These are phyloP conservation scores for Balansia obtecta DNA, from an alignment of 2,329 filamentous ascomycete species.

Conservation along the genomic window DNA sequence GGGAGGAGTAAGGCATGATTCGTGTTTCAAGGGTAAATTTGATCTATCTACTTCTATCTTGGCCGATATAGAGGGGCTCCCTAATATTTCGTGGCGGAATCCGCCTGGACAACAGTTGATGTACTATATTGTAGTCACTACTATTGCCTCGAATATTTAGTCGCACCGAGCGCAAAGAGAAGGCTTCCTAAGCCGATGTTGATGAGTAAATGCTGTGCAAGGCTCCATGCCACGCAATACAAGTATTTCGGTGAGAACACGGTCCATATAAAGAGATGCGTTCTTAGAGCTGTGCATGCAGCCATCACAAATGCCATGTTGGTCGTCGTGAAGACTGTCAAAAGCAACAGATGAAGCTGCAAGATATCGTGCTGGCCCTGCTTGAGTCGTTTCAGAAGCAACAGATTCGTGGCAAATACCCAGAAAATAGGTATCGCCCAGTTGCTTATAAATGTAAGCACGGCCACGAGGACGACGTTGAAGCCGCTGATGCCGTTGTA, in stretches of 20 bases:
- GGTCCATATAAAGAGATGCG: constrained; percentile 96
- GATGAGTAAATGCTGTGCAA: constrained; percentile 66
- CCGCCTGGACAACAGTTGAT: too few species aligned
- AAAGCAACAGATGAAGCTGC: constrained; percentile 42
- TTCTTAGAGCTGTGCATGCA: constrained; percentile 71
- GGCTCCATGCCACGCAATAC: constrained; percentile 79
- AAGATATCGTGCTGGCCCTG: constrained; percentile 21
- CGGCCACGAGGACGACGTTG: constrained; percentile 66
- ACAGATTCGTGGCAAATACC: constrained; percentile 51
- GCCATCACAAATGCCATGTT: constrained; percentile 68
- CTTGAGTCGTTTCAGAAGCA: constrained; percentile 34
- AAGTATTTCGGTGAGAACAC: constrained; percentile 96
- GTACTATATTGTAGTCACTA: neutral
- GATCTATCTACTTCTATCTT: neutral
- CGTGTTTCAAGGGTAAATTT: neutral
- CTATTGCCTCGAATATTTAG: constrained; percentile 5
- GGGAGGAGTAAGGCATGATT: neutral
- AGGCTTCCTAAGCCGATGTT: constrained; percentile 52
- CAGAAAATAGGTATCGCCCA: constrained; percentile 91
- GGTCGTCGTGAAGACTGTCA: constrained; percentile 58
- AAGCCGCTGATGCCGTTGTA: constrained; percentile 86
- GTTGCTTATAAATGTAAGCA: constrained; percentile 77
- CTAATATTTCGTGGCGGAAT: too few species aligned
- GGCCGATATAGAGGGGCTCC: neutral
- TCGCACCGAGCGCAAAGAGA: constrained; percentile 39